These are phyloP conservation scores for Naumovozyma baii DNA, from an alignment of 805 yeast genomes.

Conservation along the genomic window DNA sequence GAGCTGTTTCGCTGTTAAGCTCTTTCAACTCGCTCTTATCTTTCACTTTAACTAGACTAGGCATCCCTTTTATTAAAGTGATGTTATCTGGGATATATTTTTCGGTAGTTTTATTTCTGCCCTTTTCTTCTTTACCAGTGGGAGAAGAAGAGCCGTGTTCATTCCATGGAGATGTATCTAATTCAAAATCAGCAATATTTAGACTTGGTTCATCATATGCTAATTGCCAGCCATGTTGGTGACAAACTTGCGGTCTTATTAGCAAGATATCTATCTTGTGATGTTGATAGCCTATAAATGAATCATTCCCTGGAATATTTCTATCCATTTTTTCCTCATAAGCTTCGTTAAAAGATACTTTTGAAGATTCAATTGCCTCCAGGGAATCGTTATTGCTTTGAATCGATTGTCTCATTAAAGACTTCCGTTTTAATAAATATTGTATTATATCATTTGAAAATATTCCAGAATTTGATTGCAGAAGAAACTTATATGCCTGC, in stretches of 20 bases:
- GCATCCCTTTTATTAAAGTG: background rate
- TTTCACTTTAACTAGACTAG: slow-evolving; percentile 7
- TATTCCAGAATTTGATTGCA: slow-evolving; percentile 20
- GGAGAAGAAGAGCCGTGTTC: background rate
- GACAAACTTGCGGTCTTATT: slow-evolving; percentile 15
- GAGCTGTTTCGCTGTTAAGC: slow-evolving; percentile 8
- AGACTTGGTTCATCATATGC: slow-evolving; percentile 28
- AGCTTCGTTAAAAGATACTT: background rate
- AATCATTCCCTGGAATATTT: background rate
- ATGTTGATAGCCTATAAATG: slow-evolving; percentile 1
- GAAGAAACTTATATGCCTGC: slow-evolving; percentile 17
- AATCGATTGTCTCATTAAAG: slow-evolving; percentile 6
- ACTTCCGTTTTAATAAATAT: slow-evolving; percentile 14
- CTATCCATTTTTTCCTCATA: background rate
- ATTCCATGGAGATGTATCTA: slow-evolving; percentile 19
- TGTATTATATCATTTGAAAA: slow-evolving; percentile 22
- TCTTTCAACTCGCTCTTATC: slow-evolving; percentile 7
- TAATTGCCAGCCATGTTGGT: slow-evolving; percentile 21
- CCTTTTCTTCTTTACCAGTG: background rate
- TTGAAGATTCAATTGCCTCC: background rate
- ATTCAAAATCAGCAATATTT: slow-evolving; percentile 21
- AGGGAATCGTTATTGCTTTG: background rate
- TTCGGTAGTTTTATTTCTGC: background rate
- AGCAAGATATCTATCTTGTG: slow-evolving; percentile 23
- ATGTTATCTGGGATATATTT: background rate